A percentile compares a stretch with the other conserved stretches of the same genome.
phyloP scores from a whole-genome alignment of 2,329 filamentous ascomycete species.

The Coleophoma eucalyptorum region DNA sequence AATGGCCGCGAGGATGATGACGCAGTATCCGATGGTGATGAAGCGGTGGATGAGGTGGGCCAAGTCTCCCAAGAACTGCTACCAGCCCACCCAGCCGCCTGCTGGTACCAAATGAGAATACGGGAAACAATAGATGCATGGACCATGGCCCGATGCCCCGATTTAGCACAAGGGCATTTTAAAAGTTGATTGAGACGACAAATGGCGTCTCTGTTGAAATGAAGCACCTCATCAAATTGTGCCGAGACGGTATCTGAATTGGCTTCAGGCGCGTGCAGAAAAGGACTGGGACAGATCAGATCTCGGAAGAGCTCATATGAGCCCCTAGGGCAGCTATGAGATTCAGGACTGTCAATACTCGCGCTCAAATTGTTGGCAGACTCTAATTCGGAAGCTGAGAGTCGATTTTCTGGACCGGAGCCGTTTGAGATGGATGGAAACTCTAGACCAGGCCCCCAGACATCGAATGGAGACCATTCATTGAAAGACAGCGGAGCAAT shows the following conservation, averaged over 20 bases:
- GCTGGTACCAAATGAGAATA: slow-evolving; percentile 25
- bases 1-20: slow-evolving; percentile 5
- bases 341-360: slow-evolving; percentile 1
- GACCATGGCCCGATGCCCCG: slow-evolving; percentile 18
- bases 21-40: background rate
- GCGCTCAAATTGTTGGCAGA: slow-evolving; percentile 1
- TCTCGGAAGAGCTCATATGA: slow-evolving; percentile 21
- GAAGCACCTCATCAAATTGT: slow-evolving; percentile 16
- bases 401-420: background rate
- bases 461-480: slow-evolving; percentile 11
- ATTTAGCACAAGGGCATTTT: slow-evolving; percentile 18
- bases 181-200: slow-evolving; percentile 14
- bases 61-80: slow-evolving; percentile 10
- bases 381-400: slow-evolving; percentile 1
- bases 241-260: slow-evolving; percentile 15
- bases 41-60: slow-evolving; percentile 1
- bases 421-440: background rate
- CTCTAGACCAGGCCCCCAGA: slow-evolving; percentile 1
- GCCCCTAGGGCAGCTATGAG: slow-evolving; percentile 17
- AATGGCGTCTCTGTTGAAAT: slow-evolving; percentile 17
- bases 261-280: slow-evolving; percentile 18
- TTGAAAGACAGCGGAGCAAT: background rate
- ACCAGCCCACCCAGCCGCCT: slow-evolving; percentile 19
- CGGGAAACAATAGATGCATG: slow-evolving; percentile 23
- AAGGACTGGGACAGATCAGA: slow-evolving; percentile 16